Conservation (phyloP, 2,329 filamentous ascomycete genomes). For the Alternaria burnsii region DNA sequence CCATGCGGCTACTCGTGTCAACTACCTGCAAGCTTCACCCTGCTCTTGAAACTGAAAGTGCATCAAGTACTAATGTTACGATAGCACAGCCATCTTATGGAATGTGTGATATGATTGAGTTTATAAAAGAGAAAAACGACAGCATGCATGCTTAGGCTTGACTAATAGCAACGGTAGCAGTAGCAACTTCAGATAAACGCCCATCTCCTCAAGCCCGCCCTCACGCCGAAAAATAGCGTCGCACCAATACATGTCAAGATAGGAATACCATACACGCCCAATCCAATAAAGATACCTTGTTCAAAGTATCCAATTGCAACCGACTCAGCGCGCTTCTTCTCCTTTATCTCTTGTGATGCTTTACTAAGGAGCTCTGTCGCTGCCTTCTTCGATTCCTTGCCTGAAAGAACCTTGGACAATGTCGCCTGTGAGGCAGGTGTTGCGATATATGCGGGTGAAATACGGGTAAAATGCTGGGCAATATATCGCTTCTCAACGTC, state of each 20-base stretch:
- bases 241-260: conserved; percentile 40
- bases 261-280: conserved; percentile 47
- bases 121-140: not conserved
- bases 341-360: conserved; percentile 38
- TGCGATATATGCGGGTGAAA: conserved; percentile 28
- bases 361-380: conserved; percentile 22
- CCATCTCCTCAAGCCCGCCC: conserved; percentile 35
- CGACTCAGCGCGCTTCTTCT: conserved; percentile 46
- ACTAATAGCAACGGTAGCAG: too few species aligned
- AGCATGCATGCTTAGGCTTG: too few species aligned
- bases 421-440: conserved; percentile 21
- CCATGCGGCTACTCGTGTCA: not conserved
- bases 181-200: conserved; percentile 14
- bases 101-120: not conserved
- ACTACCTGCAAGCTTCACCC: too few species aligned
- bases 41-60: not conserved
- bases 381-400: conserved; percentile 21
- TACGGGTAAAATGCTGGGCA: conserved; percentile 28
- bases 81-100: not conserved
- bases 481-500: conserved; percentile 31
- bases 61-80: not conserved
- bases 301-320: conserved; percentile 42
- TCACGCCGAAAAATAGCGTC: conserved; percentile 35
- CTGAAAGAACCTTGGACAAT: conserved; percentile 25
- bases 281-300: conserved; percentile 47